Percentiles rank a stretch among this genome's conserved stretches.
phyloP scores from a whole-genome alignment of 192 early-diverging fungal genomes.

The Coemansia sp. region DNA sequence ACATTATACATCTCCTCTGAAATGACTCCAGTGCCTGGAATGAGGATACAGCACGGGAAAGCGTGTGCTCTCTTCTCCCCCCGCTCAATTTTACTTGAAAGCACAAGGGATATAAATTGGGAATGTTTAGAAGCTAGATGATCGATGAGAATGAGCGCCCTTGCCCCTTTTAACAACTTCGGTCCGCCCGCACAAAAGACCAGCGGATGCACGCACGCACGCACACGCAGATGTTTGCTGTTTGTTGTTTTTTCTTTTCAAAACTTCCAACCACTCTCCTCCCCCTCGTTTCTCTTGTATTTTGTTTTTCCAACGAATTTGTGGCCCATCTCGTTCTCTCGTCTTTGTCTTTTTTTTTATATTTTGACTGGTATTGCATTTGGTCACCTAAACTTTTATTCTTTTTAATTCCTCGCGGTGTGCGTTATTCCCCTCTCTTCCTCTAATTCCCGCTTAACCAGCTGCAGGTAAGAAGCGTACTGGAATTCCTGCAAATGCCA shows the following conservation, averaged over 20 bases:
- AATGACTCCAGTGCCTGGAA: too few relatives aligned
- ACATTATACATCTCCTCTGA: too few relatives aligned
- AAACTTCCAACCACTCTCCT: not conserved
- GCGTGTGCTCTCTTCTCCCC: too few relatives aligned
- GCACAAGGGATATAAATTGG: too few relatives aligned
- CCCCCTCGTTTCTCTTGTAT: not conserved
- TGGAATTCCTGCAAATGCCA: not conserved
- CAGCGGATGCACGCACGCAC: too few relatives aligned
- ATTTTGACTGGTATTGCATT: constrained; percentile 7
- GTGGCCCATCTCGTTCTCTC: not conserved
- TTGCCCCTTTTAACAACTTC: too few relatives aligned
- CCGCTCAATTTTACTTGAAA: too few relatives aligned
- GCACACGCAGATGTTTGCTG: not conserved
- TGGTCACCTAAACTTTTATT: not conserved
- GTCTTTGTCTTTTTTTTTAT: not conserved
- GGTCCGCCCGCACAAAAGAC: too few relatives aligned
- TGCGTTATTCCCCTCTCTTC: not conserved
- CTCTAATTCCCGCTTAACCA: not conserved
- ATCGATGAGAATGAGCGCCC: too few relatives aligned
- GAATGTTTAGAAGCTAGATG: too few relatives aligned
- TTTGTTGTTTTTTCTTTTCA: not conserved
- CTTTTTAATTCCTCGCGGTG: constrained; percentile 1
- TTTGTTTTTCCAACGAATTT: not conserved
- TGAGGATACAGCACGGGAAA: too few relatives aligned
- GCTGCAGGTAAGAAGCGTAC: not conserved